Base-by-base conservation (phyloP, 2,329 filamentous ascomycete genomes). In the Pyricularia grisea region DNA sequence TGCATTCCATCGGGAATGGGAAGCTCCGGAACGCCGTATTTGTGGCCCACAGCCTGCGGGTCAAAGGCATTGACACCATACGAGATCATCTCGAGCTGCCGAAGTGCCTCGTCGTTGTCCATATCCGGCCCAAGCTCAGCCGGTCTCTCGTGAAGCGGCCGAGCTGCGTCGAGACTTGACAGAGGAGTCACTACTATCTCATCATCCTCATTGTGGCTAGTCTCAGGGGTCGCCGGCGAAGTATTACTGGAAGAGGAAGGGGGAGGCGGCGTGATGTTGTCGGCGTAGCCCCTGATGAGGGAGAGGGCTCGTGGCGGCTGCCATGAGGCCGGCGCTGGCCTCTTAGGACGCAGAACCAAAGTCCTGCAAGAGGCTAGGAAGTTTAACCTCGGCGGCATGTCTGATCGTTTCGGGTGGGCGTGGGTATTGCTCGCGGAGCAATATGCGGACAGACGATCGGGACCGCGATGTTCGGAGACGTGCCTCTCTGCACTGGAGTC, bases 11-110 rank as follows among this genome's bases (percentile, higher is more conserved):
- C 84, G 11, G 90, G 86, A 68, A 93, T 82, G 7, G 90, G 88
- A 69, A 89, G 80, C 67, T 83, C 81, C 1, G 93, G 93, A 71
- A 92, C 81, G 4, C 87, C 88, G 75, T 93, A 97, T 76, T 94
- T 96, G 77, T 92, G 84, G n/a, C 92, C 91, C 17, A 83, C 75
- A 25, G 71, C 68, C 6, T 71, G 23, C 17, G 70, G 69, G 69
- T 78, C 75, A 69, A 75, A 76, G n/a, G 77, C 73, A 30, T 75
- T 73, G 17, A 77, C 69, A 33, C 78, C 78, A 55, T 76, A 73
- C 27, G 78, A 71, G 23, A 78, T 73, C 71, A 77, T 72, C 68
- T 76, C 73, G 42, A 81, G 74, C 69, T 79, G 75, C 65, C 71
- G 71, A 33, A 85, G 75, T 5, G 80, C 77, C 61, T 80, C 76